A percentile compares a stretch with the other conserved stretches of the same genome.
phyloP scores from a whole-genome alignment of 2,329 filamentous ascomycete genomes.

The Neofusicoccum cordaticola region DNA sequence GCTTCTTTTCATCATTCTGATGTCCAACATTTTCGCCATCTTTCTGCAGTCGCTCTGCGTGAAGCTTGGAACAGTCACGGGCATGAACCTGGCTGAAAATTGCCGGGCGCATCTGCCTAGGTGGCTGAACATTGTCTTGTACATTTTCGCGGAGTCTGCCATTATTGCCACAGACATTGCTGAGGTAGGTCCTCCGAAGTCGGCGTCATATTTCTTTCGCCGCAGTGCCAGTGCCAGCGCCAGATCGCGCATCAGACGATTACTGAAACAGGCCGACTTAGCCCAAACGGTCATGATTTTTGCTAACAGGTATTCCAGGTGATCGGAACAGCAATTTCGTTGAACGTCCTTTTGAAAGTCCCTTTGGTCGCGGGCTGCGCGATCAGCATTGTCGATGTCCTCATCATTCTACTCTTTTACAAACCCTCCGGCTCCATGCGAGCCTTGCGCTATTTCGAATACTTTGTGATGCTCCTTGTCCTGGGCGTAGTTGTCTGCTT shows the following conservation, averaged over 20 bases:
- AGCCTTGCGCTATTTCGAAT: constrained; percentile 52
- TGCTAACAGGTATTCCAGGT: constrained; percentile 35
- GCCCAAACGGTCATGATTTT: background rate
- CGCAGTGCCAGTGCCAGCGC: background rate
- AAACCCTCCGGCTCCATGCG: constrained; percentile 51
- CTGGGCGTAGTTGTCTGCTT: constrained; percentile 57
- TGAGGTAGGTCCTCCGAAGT: constrained; percentile 37
- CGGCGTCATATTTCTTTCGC: background rate
- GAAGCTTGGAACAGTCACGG: constrained; percentile 53
- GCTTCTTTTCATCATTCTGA: constrained; percentile 65
- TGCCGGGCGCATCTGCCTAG: constrained; percentile 49
- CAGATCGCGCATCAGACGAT: background rate
- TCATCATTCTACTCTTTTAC: constrained; percentile 57
- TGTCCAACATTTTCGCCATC: constrained; percentile 70
- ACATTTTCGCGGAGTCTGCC: constrained; percentile 54
- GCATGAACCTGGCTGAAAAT: constrained; percentile 50
- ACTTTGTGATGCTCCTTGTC: constrained; percentile 54
- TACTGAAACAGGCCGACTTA: background rate
- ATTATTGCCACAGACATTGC: constrained; percentile 61
- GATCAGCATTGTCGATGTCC: constrained; percentile 56
- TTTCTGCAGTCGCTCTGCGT: constrained; percentile 67
- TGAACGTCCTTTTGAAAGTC: constrained; percentile 54
- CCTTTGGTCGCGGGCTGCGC: constrained; percentile 56
- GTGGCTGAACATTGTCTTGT: constrained; percentile 55
- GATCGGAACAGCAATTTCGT: constrained; percentile 56